Base-by-base conservation (phyloP, 1,284 basidiomycete species). In the Tilletia indica region DNA sequence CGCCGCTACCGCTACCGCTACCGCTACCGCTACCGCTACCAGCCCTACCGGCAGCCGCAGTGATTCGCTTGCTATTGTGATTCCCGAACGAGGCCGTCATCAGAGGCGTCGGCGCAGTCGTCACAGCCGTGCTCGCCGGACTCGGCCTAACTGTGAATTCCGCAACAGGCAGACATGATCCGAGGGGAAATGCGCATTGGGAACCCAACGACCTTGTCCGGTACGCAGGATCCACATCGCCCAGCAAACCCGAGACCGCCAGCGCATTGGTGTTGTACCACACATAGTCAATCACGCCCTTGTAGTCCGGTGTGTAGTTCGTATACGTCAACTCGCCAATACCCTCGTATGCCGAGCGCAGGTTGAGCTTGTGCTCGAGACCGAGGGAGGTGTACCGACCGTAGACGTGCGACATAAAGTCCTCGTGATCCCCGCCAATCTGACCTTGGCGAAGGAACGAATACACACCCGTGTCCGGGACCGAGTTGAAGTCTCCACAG, bases 401-500 rank as follows among this genome's bases (percentile, higher is more conserved):
- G 80, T 99, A 99, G 70, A 89, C 88, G 83, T 97, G 93, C 14
- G 89, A 89, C 90, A 96, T 90, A 85, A 97, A 99, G 85, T 99
- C 97, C 36, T 91, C 89, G 83, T 99, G 96, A 76, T 92, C 88
- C 2, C 91, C 86, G 6, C 87, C 85, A 14, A 86, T 76, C 4
- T 49, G 56, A 9, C 96, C 96, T 12, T 87, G 89, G 51, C 91
- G 88, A 71, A 99, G 85, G 86, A 92, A 96, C 81, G 98, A 93
- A 87, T 93, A 97, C 34, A 99, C 93, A 14, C 94, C 94, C 51
- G 92, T 94, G 25, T 88, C 87, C 0, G 92, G 92, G 1, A 91
- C 87, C 68, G 93, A 96, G 87, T 99, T 99, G 87, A 93, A 95
- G 86, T 99, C 96, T 36, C 95, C 94, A 80, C 92, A 93, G 73